Conservation (phyloP, 352 stramenopile genomes). For the Phytophthora citricola region DNA sequence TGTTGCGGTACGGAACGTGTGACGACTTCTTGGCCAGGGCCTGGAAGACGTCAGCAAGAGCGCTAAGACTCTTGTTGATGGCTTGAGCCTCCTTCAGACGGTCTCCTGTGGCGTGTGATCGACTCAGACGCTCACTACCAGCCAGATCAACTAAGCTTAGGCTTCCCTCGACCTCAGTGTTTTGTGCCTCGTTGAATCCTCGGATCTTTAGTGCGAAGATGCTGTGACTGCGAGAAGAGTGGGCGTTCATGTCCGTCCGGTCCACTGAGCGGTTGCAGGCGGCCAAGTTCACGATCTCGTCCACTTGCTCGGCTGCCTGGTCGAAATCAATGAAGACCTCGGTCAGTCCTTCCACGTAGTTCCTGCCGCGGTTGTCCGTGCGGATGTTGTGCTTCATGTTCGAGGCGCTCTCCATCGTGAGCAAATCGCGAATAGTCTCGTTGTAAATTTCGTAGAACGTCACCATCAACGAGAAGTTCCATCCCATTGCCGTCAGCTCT, state of each 20-base stretch:
- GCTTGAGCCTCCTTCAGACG: conserved; percentile 97
- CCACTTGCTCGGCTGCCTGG: conserved; percentile 86
- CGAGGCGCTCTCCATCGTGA: conserved; percentile 66
- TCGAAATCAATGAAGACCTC: conserved; percentile 80
- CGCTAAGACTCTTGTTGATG: conserved; percentile 99
- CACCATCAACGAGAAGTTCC: conserved; percentile 96
- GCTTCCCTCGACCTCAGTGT: conserved; percentile 92
- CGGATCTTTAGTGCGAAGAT: conserved; percentile 97
- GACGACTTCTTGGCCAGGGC: conserved; percentile 95
- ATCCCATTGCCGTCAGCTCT: conserved; percentile 85
- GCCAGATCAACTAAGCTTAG: conserved; percentile 95
- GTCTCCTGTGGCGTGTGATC: conserved; percentile 90
- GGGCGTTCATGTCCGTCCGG: conserved; percentile 98
- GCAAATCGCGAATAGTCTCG: conserved; percentile 98
- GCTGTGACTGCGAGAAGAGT: conserved; percentile 97
- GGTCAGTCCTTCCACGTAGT: conserved; percentile 91
- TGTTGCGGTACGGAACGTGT: conserved; percentile 98
- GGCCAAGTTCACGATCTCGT: conserved; percentile 89
- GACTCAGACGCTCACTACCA: conserved; percentile 97
- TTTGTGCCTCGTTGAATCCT: conserved; percentile 87
- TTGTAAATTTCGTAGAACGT: conserved; percentile 99
- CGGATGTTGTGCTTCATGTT: conserved; percentile 81
- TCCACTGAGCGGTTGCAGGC: conserved; percentile 96
- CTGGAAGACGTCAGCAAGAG: conserved; percentile 98
- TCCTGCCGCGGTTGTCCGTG: conserved; percentile 80